Evolutionary conservation across 2,329 filamentous ascomycete species (phyloP), one percentile per base, ranked within the genome.

Genomic region (Monosporascus cannonballus): DNA sequence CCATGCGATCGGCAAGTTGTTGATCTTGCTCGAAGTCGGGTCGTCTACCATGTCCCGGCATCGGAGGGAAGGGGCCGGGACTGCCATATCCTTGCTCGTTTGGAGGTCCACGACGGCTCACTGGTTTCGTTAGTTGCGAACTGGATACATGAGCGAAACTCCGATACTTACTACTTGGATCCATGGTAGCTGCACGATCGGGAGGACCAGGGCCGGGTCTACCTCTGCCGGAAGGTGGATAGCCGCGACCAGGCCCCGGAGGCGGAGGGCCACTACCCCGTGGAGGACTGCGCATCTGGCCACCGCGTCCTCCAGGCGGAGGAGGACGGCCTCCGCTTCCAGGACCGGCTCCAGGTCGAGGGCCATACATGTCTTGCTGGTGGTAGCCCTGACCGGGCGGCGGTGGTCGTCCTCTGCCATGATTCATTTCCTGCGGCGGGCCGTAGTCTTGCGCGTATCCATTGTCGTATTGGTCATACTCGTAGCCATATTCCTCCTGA

Each of bases 401-500:
- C 15, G 71, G 73, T 14, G 66, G 69, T 46, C 22, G 20, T 36
- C 71, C 71, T 63, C 73, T 71, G 45, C 68, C 71, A 56, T 78
- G 80, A 55, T 70, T 72, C 52, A 71, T 70, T 46, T 76, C 73
- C 57, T 76, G 74, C 37, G 74, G 71, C 46, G 61, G 50, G 50
- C 68, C 69, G 46, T 73, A 72, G 22, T 68, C 70, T 55, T 75
- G 72, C 47, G 69, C 68, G 50, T 74, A 74, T 11, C 68, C 70
- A 54, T 69, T 64, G 6, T 71, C 70, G 49, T 73, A 72, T 25
- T 72, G 70, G 18, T 76, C 74, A 47, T 74, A 71, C 22, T 73
- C 75, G 54, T 76, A 72, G 48, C 68, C 73, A 54, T 79, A 73
- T 15, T 71, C 72, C 48, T 76, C 71, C 50, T 75, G 70, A 52